Evolutionary conservation across 2,329 filamentous ascomycete species (phyloP), one percentile per base, ranked within the genome.

Genomic region (Pseudogymnoascus sp.): DNA sequence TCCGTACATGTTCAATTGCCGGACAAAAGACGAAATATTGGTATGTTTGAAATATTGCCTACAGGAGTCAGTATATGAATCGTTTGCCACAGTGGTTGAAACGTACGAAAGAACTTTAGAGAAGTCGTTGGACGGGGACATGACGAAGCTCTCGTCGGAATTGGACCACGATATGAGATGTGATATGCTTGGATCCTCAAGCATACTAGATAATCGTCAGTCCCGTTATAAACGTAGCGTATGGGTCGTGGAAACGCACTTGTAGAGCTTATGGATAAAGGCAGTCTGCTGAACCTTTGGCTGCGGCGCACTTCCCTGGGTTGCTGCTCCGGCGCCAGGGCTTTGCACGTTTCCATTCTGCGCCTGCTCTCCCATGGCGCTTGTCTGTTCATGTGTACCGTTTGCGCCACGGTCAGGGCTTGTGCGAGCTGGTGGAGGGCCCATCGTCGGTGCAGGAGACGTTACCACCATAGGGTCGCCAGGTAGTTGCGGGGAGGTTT

Each of bases 11-110:
- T 99, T 99, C 61, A 99, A 79, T 77, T 99, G 95, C 59, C 95
- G 86, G 60, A 99, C 95, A 75, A 99, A 99, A 0, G 95, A 97
- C 10, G 95, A 97, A 65, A 97, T 96, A 73, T 99, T 99, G 69
- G 93, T 99, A 75, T 99, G 95, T 73, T 99, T 99, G 76, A 99
- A 99, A 74, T 99, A 99, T 85, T 96, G 92, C 62, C 93, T 96
- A 68, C 60, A 65, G 47, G 13, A 65, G 72, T 59, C 73, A 66
- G 64, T 47, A 64, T 62, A 61, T 69, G 63, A 68, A 68, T 53
- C 42, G 64, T 35, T 56, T 37, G 37, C 40, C 40, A 33, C 26
- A 7, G 29, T 8, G 1, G 29, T 56, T 62, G 68, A 53, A 53
- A 86, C 89, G 76, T 84, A 97, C 93, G 95, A 91, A 73, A 99